A percentile compares a stretch with the other conserved stretches of the same genome.
Conservation (phyloP, 768 basidiomycete genomes). For the Dacryopinax primogenitus region DNA sequence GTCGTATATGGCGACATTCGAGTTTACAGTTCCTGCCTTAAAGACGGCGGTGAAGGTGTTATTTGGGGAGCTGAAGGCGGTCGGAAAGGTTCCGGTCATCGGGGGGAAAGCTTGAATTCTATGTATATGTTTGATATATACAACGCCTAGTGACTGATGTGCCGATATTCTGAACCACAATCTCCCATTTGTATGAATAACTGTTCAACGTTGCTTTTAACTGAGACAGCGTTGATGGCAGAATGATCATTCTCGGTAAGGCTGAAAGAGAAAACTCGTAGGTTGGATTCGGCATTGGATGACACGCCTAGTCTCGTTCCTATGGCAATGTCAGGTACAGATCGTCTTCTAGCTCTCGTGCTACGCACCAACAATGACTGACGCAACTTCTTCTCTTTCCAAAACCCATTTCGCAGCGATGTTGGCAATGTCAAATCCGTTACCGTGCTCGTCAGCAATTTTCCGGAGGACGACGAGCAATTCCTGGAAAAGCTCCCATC, state of each 20-base stretch:
- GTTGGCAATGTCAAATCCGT: slow-evolving; percentile 55
- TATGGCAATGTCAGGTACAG: slow-evolving; percentile 21
- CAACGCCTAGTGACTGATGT: slow-evolving; percentile 12
- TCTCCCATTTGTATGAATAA: slow-evolving; percentile 64
- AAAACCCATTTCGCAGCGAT: slow-evolving; percentile 73
- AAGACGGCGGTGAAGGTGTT: slow-evolving; percentile 34
- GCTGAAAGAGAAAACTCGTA: slow-evolving; percentile 44
- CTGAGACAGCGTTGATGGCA: slow-evolving; percentile 51
- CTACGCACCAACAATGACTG: slow-evolving; percentile 57
- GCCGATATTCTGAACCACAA: slow-evolving; percentile 76
- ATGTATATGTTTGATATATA: background rate
- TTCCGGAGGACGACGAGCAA: slow-evolving; percentile 45
- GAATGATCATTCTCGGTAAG: slow-evolving; percentile 45
- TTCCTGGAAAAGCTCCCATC: slow-evolving; percentile 60
- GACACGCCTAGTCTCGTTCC: slow-evolving; percentile 63
- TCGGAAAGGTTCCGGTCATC: slow-evolving; percentile 25
- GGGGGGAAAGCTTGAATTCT: background rate
- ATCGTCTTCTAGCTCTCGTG: background rate
- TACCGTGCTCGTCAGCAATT: slow-evolving; percentile 54
- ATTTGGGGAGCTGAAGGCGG: slow-evolving; percentile 29
- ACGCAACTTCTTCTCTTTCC: slow-evolving; percentile 63
- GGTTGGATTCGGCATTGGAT: slow-evolving; percentile 60
- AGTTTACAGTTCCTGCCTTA: slow-evolving; percentile 44
- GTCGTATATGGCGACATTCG: slow-evolving; percentile 42
- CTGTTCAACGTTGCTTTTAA: slow-evolving; percentile 44